Evolutionary conservation across 169 alveolate species (phyloP).

Genomic region (Cryptosporidium andersoni): DNA sequence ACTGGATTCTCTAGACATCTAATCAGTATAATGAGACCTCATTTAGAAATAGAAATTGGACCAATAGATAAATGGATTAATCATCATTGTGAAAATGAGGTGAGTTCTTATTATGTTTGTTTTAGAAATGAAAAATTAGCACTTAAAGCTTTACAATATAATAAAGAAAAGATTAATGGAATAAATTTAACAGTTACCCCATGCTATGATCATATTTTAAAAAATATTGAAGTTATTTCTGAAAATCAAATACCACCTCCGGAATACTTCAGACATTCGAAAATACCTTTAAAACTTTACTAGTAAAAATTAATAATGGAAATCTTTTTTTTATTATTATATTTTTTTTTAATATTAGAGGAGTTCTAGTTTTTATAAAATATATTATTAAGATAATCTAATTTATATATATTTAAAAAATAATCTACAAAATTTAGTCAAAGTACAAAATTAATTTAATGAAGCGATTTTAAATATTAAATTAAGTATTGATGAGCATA

Average conservation of each 20-base stretch:
- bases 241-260: neutral
- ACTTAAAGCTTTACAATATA: conserved; percentile 34
- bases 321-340: too few species aligned
- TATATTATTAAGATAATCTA: too few species aligned
- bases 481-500: neutral
- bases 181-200: neutral
- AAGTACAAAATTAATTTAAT: too few species aligned
- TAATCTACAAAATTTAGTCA: too few species aligned
- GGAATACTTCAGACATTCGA: conserved; percentile 22
- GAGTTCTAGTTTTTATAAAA: too few species aligned
- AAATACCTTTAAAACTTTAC: neutral
- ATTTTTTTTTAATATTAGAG: too few species aligned
- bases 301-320: neutral
- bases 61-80: conserved; percentile 69
- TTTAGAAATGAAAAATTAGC: conserved; percentile 29
- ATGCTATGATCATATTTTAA: conserved; percentile 6
- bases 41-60: conserved; percentile 44
- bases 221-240: neutral
- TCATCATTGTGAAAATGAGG: conserved; percentile 3
- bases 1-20: conserved; percentile 67
- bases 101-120: conserved; percentile 25
- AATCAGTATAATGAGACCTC: conserved; percentile 53
- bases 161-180: conserved; percentile 25
- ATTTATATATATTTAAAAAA: too few species aligned
- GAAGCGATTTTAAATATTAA: too few species aligned